Evolutionary conservation across 257 asterid species (phyloP), one percentile per base, ranked within the genome.

Genomic region (Salvia hispanica): DNA sequence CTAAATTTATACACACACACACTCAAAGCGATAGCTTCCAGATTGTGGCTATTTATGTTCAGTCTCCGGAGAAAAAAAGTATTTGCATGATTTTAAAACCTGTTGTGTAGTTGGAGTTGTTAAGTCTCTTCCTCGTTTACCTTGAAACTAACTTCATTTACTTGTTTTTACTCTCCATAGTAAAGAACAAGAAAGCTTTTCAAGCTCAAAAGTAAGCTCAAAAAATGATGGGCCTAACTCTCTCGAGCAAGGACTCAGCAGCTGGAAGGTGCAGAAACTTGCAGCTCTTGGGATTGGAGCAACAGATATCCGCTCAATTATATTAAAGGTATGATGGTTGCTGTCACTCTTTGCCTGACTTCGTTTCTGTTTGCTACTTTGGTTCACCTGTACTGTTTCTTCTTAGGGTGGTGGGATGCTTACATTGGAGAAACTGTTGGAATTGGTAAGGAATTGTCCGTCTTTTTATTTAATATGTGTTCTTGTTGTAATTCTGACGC

Each of bases 401-500:
- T 40, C 76, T 62, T 64, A 75, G 99, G 95, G 96, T 45, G 95
- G 99, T 37, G 97, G 97, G 76, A 80, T 86, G 83, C 83, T 94
- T 72, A 87, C 97, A 13, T 45, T 94, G 72, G 90, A 89, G 79
- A 88, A 82, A 78, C 9, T 91, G 72, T 76, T 87, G 77, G 84
- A 80, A 60, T 70, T 75, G 90, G 97, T 94, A 83, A 72, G 82
- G 79, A 50, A 57, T 53, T 42, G 50, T 79, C 16, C 44, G 59
- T 71, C 43, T 21, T 21, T 57, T 13, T 42, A 28, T 53, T 75
- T 39, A 5, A 40, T 67, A 62, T 10, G 6, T 57, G 64, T 67
- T 72, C 42, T 18, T 57, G 45, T 79, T 57, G 70, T 62, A 58
- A 66, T 51, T 45, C 60, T 54, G 52, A 73, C 28, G 53, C 71